Evolutionary conservation across 2,329 filamentous ascomycete species (phyloP), one percentile per base, ranked within the genome.

Genomic region (Nannizziopsis arthrosporioides): DNA sequence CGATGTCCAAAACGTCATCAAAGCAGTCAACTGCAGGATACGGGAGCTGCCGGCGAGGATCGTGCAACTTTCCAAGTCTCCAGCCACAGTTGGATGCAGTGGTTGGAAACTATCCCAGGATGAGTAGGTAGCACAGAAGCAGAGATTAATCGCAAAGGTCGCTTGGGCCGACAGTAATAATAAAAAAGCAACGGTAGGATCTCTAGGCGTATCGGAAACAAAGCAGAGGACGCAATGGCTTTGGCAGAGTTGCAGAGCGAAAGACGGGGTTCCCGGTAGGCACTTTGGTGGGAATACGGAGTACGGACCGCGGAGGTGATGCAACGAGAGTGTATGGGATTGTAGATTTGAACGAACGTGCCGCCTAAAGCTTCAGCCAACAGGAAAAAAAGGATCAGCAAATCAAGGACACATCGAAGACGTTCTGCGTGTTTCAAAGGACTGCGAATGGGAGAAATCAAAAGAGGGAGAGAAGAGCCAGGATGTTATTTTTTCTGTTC

Each of bases 321-420:
- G 44, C 44, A 46, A 46, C 18, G n/a, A 46, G 44, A 46, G 35
- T 19, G 44, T 46, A 39, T 18, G 11, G 30, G 15, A 27, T 36
- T 27, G 22, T 27, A 27, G 3, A 7, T 27, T 27, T 27, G 4
- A 27, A 27, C 22, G 22, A 27, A 27, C 22, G 22, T 27, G 22
- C 22, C 22, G 22, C 22, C 22, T 27, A 27, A n/a, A 27, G 22
- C 22, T 27, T 27, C 7, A 27, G 7, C 22, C n/a, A n/a, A 27
- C 3, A 27, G 22, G 7, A 27, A 7, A 7, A 4, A 27, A 27
- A 27, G 22, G 22, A 27, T 27, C 18, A n/a, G n/a, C 11, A 40
- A 8, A 19, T 19, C 10, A 17, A 40, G 17, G 19, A 40, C 17
- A 18, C 37, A 40, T 40, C 37, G 19, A 18, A 15, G 37, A 34